Conservation (phyloP, 257 asterid genomes). For the Cordia subcordata region DNA sequence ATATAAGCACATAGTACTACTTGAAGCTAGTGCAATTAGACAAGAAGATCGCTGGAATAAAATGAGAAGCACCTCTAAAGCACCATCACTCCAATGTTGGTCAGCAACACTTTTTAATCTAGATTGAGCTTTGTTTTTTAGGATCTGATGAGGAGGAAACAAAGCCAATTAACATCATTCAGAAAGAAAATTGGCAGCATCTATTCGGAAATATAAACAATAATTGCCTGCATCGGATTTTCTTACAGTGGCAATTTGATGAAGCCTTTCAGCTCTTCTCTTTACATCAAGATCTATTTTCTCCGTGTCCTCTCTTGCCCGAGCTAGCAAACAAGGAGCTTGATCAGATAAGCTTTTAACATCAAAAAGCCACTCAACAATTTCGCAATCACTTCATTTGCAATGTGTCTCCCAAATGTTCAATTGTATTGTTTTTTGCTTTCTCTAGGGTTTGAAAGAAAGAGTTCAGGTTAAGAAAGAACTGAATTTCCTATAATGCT, state of each 20-base stretch:
- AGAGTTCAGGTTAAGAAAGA: no score
- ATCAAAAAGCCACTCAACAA: not conserved
- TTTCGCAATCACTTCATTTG: not conserved
- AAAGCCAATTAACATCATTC: slow-evolving; percentile 1
- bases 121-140: slow-evolving; percentile 68
- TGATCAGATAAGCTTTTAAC: not conserved
- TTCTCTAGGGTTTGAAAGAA: no score
- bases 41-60: not conserved
- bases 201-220: slow-evolving; percentile 4
- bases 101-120: slow-evolving; percentile 82
- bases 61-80: slow-evolving; percentile 31
- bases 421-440: no score
- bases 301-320: slow-evolving; percentile 89
- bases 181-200: not conserved
- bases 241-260: slow-evolving; percentile 70
- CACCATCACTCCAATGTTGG: slow-evolving; percentile 95
- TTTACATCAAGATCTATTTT: slow-evolving; percentile 70
- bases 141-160: slow-evolving; percentile 40
- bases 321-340: slow-evolving; percentile 41
- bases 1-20: not conserved
- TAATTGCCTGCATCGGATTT: slow-evolving; percentile 15
- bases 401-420: no score
- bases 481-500: no score
- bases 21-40: not conserved
- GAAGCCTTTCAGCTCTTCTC: slow-evolving; percentile 88